Conservation (phyloP, 768 basidiomycete genomes). For the Kwoniella newhampshirensis region DNA sequence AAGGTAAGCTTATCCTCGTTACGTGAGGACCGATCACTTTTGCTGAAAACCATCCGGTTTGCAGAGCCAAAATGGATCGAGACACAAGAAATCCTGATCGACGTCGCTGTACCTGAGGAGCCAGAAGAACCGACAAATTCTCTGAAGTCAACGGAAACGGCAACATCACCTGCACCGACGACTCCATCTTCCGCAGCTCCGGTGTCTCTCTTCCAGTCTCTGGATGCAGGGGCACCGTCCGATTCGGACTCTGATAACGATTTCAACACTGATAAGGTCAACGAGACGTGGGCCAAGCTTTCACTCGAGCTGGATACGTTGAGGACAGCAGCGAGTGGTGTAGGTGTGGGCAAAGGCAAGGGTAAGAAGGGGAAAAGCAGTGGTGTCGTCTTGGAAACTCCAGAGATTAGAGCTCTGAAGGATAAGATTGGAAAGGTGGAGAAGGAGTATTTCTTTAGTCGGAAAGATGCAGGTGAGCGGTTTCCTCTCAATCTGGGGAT, state of each 20-base stretch:
- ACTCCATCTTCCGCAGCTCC: slow-evolving; percentile 1
- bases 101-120: slow-evolving; percentile 1
- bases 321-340: slow-evolving; percentile 22
- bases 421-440: slow-evolving; percentile 43
- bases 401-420: slow-evolving; percentile 39
- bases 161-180: not conserved
- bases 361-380: slow-evolving; percentile 37
- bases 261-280: slow-evolving; percentile 34
- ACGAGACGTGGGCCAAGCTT: slow-evolving; percentile 38
- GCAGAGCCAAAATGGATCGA: slow-evolving; percentile 16
- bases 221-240: slow-evolving; percentile 12
- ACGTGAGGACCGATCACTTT: no score
- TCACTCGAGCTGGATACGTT: slow-evolving; percentile 35
- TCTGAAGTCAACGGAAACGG: not conserved
- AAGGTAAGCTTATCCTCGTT: slow-evolving; percentile 19
- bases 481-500: not conserved
- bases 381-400: slow-evolving; percentile 38
- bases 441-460: slow-evolving; percentile 52
- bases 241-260: slow-evolving; percentile 30
- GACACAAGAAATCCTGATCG: slow-evolving; percentile 6
- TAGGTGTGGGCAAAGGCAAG: slow-evolving; percentile 9
- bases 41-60: no score
- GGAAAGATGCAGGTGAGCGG: slow-evolving; percentile 49
- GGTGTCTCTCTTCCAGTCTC: slow-evolving; percentile 33
- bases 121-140: not conserved